Percentiles rank a stretch among this genome's conserved stretches.
These are phyloP conservation scores for Penicillium sp. DNA, from an alignment of 2,329 filamentous ascomycete genomes.

Conservation along the genomic window DNA sequence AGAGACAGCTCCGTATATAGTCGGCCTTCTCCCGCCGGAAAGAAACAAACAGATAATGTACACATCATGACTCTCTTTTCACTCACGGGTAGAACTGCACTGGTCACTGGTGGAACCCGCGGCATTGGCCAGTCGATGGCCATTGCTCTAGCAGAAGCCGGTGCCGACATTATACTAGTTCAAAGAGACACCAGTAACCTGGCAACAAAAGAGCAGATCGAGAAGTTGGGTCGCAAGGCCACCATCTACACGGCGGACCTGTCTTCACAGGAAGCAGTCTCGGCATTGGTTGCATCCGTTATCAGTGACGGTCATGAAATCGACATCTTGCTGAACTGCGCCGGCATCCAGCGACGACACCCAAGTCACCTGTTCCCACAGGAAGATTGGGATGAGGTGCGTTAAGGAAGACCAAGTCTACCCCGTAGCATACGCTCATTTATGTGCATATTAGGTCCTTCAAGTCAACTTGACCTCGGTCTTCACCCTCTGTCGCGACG, in stretches of 20 bases:
- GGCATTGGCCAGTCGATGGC: constrained; percentile 37
- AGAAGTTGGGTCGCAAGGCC: constrained; percentile 30
- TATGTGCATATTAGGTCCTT: constrained; percentile 51
- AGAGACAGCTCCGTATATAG: constrained; percentile 2
- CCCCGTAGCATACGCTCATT: not conserved
- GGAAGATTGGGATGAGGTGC: constrained; percentile 62
- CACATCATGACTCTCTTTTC: constrained; percentile 22
- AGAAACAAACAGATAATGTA: not conserved
- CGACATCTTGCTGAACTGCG: constrained; percentile 74
- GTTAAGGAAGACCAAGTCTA: not conserved
- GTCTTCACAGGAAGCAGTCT: constrained; percentile 28
- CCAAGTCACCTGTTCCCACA: constrained; percentile 66
- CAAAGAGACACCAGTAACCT: constrained; percentile 20
- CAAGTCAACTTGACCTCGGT: constrained; percentile 79
- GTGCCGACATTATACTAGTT: constrained; percentile 31
- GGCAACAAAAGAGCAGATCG: constrained; percentile 21
- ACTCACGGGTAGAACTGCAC: constrained; percentile 26
- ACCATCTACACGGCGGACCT: constrained; percentile 36
- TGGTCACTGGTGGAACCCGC: constrained; percentile 36
- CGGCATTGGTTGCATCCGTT: constrained; percentile 27
- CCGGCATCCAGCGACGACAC: constrained; percentile 73
- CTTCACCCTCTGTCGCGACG: constrained; percentile 51
- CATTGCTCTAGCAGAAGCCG: constrained; percentile 34
- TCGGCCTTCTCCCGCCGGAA: constrained; percentile 2
- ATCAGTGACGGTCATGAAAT: constrained; percentile 49